These are phyloP conservation scores for Cryphonectria japonica DNA, from an alignment of 2,329 filamentous ascomycete species.

Conservation along the genomic window DNA sequence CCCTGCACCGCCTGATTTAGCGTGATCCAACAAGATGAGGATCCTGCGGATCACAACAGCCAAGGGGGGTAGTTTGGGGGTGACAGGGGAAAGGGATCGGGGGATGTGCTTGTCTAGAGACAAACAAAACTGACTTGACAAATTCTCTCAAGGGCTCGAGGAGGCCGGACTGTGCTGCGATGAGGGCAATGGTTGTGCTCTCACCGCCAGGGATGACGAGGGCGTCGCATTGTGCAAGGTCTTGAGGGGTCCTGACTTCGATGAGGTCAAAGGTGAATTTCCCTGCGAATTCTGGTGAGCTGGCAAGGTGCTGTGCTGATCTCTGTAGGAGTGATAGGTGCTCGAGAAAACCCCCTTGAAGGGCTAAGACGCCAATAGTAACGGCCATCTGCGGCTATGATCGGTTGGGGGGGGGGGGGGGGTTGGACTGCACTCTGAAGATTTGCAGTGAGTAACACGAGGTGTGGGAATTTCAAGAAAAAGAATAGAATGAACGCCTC, in stretches of 20 bases:
- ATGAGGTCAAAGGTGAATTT: constrained; percentile 61
- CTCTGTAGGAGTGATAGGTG: constrained; percentile 76
- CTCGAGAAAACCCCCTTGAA: constrained; percentile 93
- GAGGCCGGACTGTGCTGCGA: constrained; percentile 79
- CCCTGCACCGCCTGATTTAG: constrained; percentile 49
- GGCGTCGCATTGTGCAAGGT: constrained; percentile 76
- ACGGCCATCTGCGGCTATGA: constrained; percentile 38
- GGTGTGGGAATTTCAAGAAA: neutral
- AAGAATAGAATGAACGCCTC: neutral
- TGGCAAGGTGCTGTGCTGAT: constrained; percentile 60
- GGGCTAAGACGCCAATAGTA: constrained; percentile 67
- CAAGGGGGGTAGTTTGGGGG: too few relatives aligned
- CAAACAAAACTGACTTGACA: constrained; percentile 70
- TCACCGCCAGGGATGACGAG: constrained; percentile 93
- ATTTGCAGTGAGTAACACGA: neutral
- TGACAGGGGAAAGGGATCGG: neutral
- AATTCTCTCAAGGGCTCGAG: constrained; percentile 85
- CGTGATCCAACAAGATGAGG: neutral
- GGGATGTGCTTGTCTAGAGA: too few relatives aligned
- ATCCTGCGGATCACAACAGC: neutral
- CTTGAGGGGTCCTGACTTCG: constrained; percentile 76
- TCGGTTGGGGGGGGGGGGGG: neutral
- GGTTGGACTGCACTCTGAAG: neutral
- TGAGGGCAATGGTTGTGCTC: constrained; percentile 89
- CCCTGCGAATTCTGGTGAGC: constrained; percentile 30